Percentiles rank a stretch among this genome's conserved stretches.
Evolutionary conservation across 345 rosid species (phyloP).

Genomic region (Cardiospermum halicacabum): DNA sequence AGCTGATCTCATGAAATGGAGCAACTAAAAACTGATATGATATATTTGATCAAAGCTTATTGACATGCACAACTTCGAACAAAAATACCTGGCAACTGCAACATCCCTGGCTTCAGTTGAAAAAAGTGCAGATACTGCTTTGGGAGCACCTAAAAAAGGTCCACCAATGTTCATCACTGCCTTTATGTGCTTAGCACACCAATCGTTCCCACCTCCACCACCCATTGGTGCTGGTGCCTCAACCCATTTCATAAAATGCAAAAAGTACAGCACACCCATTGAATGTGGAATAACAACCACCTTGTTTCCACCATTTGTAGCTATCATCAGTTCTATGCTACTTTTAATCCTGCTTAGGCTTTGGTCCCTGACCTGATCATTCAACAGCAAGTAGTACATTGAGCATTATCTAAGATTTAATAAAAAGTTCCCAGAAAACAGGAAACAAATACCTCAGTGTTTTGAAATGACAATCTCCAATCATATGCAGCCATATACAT

Average conservation of each 20-base stretch:
- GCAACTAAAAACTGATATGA: too few relatives aligned
- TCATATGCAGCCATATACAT: constrained; percentile 84
- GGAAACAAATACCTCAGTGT: constrained; percentile 50
- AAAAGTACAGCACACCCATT: constrained; percentile 65
- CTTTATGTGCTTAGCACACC: constrained; percentile 66
- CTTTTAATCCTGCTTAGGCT: constrained; percentile 59
- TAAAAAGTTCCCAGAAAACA: neutral
- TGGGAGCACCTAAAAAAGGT: constrained; percentile 69
- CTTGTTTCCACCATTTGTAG: constrained; percentile 55
- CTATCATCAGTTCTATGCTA: constrained; percentile 68
- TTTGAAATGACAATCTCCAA: constrained; percentile 72
- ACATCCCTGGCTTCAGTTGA: constrained; percentile 62
- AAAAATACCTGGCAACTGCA: constrained; percentile 57
- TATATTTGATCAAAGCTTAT: neutral
- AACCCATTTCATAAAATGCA: constrained; percentile 81
- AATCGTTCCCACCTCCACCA: constrained; percentile 68
- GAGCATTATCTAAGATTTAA: neutral
- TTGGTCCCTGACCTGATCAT: constrained; percentile 60
- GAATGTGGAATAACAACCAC: constrained; percentile 71
- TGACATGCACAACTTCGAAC: neutral
- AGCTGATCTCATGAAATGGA: too few relatives aligned
- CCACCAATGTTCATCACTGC: constrained; percentile 71
- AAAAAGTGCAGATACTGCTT: constrained; percentile 51
- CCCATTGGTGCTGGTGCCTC: constrained; percentile 74
- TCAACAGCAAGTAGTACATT: too few relatives aligned